Conservation (phyloP, 1,139 yeast genomes). For the Lodderomyces oxycetoniae region DNA sequence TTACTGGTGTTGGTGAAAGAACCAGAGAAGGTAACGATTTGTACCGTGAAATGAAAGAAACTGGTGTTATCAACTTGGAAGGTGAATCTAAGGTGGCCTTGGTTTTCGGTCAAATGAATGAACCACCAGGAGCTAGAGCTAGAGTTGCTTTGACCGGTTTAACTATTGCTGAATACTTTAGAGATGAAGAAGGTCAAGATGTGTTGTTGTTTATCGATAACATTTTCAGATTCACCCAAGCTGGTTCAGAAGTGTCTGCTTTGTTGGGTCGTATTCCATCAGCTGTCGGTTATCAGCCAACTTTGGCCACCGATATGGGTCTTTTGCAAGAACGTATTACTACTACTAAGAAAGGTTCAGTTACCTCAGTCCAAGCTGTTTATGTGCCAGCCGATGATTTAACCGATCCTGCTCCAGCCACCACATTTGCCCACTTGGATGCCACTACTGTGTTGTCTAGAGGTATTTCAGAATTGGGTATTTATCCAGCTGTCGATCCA, state of each 20-base stretch:
- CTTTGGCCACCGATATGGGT: conserved; percentile 99
- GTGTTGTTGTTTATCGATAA: conserved; percentile 98
- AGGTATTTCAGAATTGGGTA: conserved; percentile 99
- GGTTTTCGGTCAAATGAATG: conserved; percentile 99
- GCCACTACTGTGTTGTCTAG: conserved; percentile 99
- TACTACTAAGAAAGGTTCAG: conserved; percentile 99
- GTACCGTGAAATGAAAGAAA: conserved; percentile 99
- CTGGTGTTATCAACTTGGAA: conserved; percentile 98
- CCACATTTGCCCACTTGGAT: conserved; percentile 99
- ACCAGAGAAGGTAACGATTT: conserved; percentile 99
- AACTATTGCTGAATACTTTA: conserved; percentile 99
- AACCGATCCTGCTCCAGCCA: conserved; percentile 99
- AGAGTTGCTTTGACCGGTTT: conserved; percentile 99
- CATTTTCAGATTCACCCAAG: conserved; percentile 99
- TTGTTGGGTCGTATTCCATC: conserved; percentile 99
- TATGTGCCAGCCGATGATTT: conserved; percentile 99
- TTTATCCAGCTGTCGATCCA: conserved; percentile 99
- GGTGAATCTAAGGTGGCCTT: conserved; percentile 99
- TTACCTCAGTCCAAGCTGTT: conserved; percentile 99
- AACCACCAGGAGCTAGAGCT: conserved; percentile 99
- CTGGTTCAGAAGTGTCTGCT: conserved; percentile 99
- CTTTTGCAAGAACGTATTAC: conserved; percentile 99
- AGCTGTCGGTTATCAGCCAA: conserved; percentile 99
- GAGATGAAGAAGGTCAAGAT: conserved; percentile 99
- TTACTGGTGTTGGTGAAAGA: conserved; percentile 99